Evolutionary conservation across 768 basidiomycete species (phyloP).

Genomic region (Glaciozyma antarctica): DNA sequence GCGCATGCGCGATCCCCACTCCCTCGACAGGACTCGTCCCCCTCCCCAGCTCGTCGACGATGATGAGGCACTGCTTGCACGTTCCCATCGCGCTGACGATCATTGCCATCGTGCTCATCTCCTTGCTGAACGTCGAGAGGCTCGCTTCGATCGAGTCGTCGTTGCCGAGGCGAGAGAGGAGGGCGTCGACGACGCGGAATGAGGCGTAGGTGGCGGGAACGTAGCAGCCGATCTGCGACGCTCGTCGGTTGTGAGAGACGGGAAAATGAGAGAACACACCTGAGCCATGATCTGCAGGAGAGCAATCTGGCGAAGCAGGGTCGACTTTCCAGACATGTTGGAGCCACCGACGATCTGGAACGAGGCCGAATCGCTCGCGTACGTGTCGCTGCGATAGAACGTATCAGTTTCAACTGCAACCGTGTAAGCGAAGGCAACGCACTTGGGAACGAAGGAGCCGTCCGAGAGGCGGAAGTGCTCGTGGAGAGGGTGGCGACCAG

Average conservation of each 20-base stretch:
- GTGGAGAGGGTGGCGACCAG: constrained; percentile 77
- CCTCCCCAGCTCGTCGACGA: constrained; percentile 90
- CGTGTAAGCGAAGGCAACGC: neutral
- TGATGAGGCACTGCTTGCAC: constrained; percentile 58
- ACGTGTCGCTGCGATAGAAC: constrained; percentile 77
- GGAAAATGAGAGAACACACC: constrained; percentile 47
- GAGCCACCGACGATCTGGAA: constrained; percentile 64
- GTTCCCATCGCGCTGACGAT: constrained; percentile 50
- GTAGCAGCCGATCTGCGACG: constrained; percentile 30
- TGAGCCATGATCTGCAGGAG: constrained; percentile 76
- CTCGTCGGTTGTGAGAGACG: neutral
- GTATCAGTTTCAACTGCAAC: neutral
- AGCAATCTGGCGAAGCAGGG: constrained; percentile 79
- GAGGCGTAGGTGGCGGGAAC: constrained; percentile 91
- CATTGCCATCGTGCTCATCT: constrained; percentile 66
- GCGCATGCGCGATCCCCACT: constrained; percentile 43
- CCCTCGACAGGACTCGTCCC: constrained; percentile 69
- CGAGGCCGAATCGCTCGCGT: constrained; percentile 67
- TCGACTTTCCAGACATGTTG: constrained; percentile 56
- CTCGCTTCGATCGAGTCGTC: constrained; percentile 85
- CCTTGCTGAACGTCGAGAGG: constrained; percentile 86
- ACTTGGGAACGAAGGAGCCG: constrained; percentile 31
- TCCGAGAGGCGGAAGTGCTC: constrained; percentile 53
- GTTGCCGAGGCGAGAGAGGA: constrained; percentile 81
- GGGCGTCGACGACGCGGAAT: constrained; percentile 71